Base-by-base conservation (phyloP, 805 yeast species). In the Huiozyma sinensis region DNA sequence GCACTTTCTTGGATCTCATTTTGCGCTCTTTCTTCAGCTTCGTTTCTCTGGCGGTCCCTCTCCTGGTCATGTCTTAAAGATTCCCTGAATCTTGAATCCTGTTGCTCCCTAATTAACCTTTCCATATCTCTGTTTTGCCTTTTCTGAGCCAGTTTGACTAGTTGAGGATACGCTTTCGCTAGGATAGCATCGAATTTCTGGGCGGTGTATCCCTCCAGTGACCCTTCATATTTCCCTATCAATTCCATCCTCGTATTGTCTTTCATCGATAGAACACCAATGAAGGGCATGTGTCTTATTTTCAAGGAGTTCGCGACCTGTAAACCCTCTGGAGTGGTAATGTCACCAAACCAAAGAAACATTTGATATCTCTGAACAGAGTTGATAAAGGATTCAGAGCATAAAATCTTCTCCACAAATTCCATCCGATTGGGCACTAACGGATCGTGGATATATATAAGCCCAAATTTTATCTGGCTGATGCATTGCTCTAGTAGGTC, bases 331-430 rank as follows among this genome's bases (percentile, higher is more conserved):
- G 88, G 77, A 45, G 79, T 78, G n/a, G 75, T 72, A 27, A 83
- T 75, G 56, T 85, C 81, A 7, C 96, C 95, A 36, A 89, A 95
- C 97, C 97, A 90, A 1, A 85, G 63, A 3, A 85, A 50, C 2
- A 81, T 58, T 38, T 83, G 72, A 39, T 71, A 72, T 17, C 73
- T 72, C 17, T 63, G 64, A 43, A 77, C 56, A 52, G 71, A 67
- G 33, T 67, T 60, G 10, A 75, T 64, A 43, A 84, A 76, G 28
- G 59, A 61, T 2, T 69, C 71, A 46, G 75, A 68, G 37, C 78
- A 64, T 39, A 87, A 58, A 3, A 86, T 71, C 8, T 71, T 70
- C 10, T 70, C 61, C 40, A 80, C 73, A 48, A 83, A 77, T 4
- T 60, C 60, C 31, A 66, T 60, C 0, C 80, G 69, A 42, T 78